Percentiles rank a stretch among this genome's conserved stretches.
Evolutionary conservation across 2,329 filamentous ascomycete species (phyloP).

Genomic region (Dendrostoma leiphaemia): DNA sequence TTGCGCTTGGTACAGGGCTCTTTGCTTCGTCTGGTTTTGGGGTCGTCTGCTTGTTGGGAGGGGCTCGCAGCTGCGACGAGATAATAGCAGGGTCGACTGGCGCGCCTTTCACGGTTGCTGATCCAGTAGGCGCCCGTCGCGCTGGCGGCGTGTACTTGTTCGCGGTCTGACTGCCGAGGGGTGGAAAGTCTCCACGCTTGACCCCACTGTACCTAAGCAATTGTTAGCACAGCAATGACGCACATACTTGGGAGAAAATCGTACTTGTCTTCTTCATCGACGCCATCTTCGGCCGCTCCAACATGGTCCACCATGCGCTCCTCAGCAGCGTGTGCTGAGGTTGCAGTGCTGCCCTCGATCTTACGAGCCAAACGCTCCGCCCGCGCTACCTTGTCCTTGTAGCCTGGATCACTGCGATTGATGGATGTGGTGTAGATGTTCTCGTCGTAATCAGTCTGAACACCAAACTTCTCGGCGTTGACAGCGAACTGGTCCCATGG

Average conservation of each 20-base stretch:
- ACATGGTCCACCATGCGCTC: conserved; percentile 74
- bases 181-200: conserved; percentile 66
- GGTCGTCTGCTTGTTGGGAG: conserved; percentile 39
- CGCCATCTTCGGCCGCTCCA: conserved; percentile 62
- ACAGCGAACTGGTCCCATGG: conserved; percentile 91
- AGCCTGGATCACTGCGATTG: conserved; percentile 78
- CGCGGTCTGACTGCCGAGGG: conserved; percentile 51
- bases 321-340: conserved; percentile 83
- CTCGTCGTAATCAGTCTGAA: conserved; percentile 90
- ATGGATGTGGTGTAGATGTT: conserved; percentile 92
- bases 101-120: conserved; percentile 71
- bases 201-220: conserved; percentile 83
- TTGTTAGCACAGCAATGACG: conserved; percentile 21
- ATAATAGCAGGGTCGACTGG: conserved; percentile 89
- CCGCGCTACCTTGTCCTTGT: conserved; percentile 71
- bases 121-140: conserved; percentile 72
- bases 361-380: conserved; percentile 85
- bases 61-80: conserved; percentile 68
- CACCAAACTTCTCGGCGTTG: conserved; percentile 83
- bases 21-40: conserved; percentile 35
- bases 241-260: conserved; percentile 24
- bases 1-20: conserved; percentile 29
- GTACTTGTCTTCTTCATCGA: conserved; percentile 91
- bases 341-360: conserved; percentile 74
- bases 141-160: conserved; percentile 90